Evolutionary conservation across 345 rosid genomes (phyloP).

Genomic region (Syzygium oleosum): DNA sequence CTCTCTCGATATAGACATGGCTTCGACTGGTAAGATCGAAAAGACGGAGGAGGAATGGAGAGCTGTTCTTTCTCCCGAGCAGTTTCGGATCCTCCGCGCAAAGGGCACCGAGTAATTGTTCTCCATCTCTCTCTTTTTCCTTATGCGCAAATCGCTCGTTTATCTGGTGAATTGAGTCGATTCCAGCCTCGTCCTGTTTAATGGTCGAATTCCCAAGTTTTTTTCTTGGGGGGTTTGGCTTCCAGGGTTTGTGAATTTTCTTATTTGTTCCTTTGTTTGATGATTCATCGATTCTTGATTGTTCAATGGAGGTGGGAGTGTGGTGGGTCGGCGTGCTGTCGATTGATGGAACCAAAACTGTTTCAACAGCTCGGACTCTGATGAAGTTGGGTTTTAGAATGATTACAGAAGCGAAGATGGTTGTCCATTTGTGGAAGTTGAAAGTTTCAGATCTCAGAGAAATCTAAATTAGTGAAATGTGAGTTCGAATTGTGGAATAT

Average conservation of each 20-base stretch:
- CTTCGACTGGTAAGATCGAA: neutral
- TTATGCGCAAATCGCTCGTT: neutral
- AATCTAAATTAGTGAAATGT: neutral
- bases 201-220: neutral
- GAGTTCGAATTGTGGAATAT: neutral
- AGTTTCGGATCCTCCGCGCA: slow-evolving; percentile 55
- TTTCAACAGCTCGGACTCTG: neutral
- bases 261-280: neutral
- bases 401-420: neutral
- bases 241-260: neutral
- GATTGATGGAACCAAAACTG: neutral
- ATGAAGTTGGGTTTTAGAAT: neutral
- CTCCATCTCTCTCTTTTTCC: neutral
- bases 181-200: neutral
- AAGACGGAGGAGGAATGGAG: slow-evolving; percentile 61
- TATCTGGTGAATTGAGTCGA: neutral
- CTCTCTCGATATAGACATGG: neutral
- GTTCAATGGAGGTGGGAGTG: neutral
- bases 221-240: neutral
- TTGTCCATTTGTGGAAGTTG: neutral
- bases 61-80: slow-evolving; percentile 54
- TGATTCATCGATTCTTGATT: neutral
- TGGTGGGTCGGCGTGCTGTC: neutral
- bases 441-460: neutral
- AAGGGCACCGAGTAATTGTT: slow-evolving; percentile 54